These are phyloP conservation scores for Pythium monospermum DNA, from an alignment of 352 stramenopile genomes.

Conservation along the genomic window DNA sequence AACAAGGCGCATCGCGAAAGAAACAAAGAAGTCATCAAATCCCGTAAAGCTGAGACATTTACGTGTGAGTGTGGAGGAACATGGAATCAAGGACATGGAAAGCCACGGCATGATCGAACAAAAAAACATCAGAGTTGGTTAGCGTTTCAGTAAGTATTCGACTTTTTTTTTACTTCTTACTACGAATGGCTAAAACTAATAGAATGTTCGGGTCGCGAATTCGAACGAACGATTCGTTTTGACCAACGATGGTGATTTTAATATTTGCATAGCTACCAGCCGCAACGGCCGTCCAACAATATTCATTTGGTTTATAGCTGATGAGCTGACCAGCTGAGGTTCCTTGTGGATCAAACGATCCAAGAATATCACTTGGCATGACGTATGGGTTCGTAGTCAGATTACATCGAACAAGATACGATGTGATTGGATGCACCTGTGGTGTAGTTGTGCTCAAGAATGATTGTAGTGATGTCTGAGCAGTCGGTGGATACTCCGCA, in stretches of 20 bases:
- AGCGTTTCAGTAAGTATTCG: background rate
- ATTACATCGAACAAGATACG: conserved; percentile 1
- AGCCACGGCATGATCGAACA: background rate
- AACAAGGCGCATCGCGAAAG: background rate
- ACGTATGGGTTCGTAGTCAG: conserved; percentile 3
- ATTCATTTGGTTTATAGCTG: conserved; percentile 3
- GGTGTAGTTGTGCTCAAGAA: conserved; percentile 1
- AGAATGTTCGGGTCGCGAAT: conserved; percentile 2
- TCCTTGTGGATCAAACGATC: conserved; percentile 3
- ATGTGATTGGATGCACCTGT: background rate
- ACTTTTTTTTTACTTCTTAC: background rate
- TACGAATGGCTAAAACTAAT: background rate
- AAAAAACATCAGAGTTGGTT: background rate
- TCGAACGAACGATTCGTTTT: background rate
- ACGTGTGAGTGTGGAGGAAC: background rate
- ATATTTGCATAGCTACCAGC: conserved; percentile 6
- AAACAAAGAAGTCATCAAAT: background rate
- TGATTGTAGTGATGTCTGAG: background rate
- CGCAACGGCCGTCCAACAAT: background rate
- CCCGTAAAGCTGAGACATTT: background rate
- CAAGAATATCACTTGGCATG: conserved; percentile 4
- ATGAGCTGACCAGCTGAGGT: conserved; percentile 1
- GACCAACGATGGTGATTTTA: conserved; percentile 3
- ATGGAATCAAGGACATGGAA: background rate
- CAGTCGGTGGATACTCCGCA: background rate